Base-by-base conservation (phyloP, 2,329 filamentous ascomycete genomes). In the Aspergillus jensenii region DNA sequence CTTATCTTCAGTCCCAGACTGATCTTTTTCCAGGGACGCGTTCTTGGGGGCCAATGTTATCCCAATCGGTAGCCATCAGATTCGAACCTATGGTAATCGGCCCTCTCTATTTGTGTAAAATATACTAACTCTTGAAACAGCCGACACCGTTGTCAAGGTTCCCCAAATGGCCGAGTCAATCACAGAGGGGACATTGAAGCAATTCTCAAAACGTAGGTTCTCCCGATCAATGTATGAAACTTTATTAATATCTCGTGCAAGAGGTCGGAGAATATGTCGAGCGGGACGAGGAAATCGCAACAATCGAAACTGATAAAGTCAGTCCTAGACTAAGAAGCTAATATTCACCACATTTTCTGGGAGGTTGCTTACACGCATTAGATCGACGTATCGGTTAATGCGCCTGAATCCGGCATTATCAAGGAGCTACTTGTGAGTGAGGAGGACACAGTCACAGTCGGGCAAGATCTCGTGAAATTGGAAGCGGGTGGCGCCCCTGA, bases 121-220 rank as follows among this genome's bases (percentile, higher is more conserved):
- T 50, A 44, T 55, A 17, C 60, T 68, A 53, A 66, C 52, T 47
- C 43, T 55, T 8, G 52, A 52, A 14, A 15, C 54, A 79, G 93
- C 93, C 74, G 91, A 96, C 72, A 88, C 86, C 66, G 79, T 93
- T 63, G 87, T 99, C 76, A 93, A 98, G 80, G 95, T 98, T 66
- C 95, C 95, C 35, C 86, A 95, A 74, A 98, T 99, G 95, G 95
- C 95, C 63, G 95, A 99, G 78, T 98, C 95, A 50, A 98, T 99
- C 76, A 96, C 91, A 45, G 95, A 99, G 78, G 95, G 95, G 61
- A 99, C 95, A 21, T 77, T 99, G 71, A 97, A 96, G 80, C 92
- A 96, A 74, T 98, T 93, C 82, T 89, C 86, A 70, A 98, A 98
- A 81, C 82, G 83, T 85, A 75, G 66, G 80, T 63, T 15, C 19